Evolutionary conservation across 306 rosid species (phyloP).

Genomic region (Dryas octopetala): DNA sequence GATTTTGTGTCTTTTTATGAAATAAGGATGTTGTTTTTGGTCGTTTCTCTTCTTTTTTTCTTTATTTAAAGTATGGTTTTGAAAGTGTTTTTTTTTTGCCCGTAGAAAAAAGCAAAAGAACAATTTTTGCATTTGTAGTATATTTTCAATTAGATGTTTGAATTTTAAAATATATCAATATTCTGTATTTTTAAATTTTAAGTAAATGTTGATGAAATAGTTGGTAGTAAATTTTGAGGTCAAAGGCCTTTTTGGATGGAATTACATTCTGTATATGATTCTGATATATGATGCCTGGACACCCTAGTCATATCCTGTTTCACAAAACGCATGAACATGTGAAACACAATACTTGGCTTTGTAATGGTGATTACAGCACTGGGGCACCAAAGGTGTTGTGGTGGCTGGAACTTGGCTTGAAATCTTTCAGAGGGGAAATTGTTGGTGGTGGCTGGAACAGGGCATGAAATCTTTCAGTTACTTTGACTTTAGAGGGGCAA

Average conservation of each 20-base stretch:
- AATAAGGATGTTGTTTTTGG: conserved; percentile 15
- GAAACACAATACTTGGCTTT: conserved; percentile 9
- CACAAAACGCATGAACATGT: neutral
- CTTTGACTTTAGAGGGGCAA: neutral
- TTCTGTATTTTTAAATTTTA: neutral
- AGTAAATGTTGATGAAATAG: neutral
- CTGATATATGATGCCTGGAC: neutral
- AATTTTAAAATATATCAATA: neutral
- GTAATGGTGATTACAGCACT: conserved; percentile 15
- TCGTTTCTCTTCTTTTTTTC: neutral
- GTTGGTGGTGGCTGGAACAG: too few relatives aligned
- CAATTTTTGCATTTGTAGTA: neutral
- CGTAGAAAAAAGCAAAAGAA: neutral
- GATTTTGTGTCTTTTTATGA: neutral
- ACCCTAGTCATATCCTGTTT: conserved; percentile 1
- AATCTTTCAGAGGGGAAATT: neutral
- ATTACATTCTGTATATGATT: neutral
- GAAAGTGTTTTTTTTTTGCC: neutral
- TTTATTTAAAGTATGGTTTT: neutral
- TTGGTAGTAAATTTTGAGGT: conserved; percentile 4
- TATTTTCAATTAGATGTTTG: neutral
- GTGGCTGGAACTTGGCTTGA: neutral
- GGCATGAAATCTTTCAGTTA: too few relatives aligned
- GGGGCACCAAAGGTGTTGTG: neutral
- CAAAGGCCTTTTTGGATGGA: conserved; percentile 1